Percentiles rank a stretch among this genome's conserved stretches.
Evolutionary conservation across 768 basidiomycete genomes (phyloP).

Genomic region (Leccinellum albellum): DNA sequence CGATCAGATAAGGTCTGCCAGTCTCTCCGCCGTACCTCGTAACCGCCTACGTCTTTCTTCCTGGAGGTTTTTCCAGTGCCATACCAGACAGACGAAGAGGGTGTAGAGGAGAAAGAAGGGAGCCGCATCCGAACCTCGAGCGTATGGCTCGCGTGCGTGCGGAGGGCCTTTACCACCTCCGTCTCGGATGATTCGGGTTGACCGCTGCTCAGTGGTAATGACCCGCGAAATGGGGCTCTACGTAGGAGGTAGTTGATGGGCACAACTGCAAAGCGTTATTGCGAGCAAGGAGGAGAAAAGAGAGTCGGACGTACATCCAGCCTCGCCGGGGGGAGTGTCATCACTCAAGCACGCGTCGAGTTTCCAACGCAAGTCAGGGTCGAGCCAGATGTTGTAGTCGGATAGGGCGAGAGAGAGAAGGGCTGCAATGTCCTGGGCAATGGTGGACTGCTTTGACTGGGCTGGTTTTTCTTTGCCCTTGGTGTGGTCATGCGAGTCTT

Average conservation of each 20-base stretch:
- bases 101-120: constrained; percentile 24
- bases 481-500: constrained; percentile 19
- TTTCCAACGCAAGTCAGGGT: constrained; percentile 49
- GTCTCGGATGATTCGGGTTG: constrained; percentile 36
- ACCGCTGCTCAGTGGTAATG: not conserved
- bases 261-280: constrained; percentile 43
- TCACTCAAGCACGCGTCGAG: constrained; percentile 35
- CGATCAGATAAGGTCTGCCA: constrained; percentile 30
- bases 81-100: constrained; percentile 39
- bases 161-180: constrained; percentile 55
- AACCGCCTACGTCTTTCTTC: constrained; percentile 45
- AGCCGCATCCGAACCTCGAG: constrained; percentile 65
- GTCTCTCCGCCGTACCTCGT: constrained; percentile 59
- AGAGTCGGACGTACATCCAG: constrained; percentile 46
- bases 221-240: constrained; percentile 29
- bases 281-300: not conserved
- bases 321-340: constrained; percentile 15
- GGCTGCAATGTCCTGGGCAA: constrained; percentile 44
- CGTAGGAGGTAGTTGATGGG: constrained; percentile 55
- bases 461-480: constrained; percentile 20
- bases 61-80: constrained; percentile 27
- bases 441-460: constrained; percentile 16
- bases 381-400: constrained; percentile 64
- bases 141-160: constrained; percentile 40
- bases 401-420: constrained; percentile 63